Conservation (phyloP, 768 basidiomycete genomes). For the Imleria badia region DNA sequence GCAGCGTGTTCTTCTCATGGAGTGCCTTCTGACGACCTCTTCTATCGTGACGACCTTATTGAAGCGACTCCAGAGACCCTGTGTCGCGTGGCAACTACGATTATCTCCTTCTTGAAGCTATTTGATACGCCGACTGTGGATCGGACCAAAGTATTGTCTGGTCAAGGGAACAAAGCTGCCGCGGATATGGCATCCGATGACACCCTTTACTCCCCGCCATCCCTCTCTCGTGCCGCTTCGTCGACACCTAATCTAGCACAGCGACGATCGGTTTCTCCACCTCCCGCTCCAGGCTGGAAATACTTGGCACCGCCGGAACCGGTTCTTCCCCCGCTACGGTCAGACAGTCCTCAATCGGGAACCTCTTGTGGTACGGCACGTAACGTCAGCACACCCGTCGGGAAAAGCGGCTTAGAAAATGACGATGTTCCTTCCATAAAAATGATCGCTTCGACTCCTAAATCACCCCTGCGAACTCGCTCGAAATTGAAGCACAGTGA, state of each 20-base stretch:
- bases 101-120: slow-evolving; percentile 63
- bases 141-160: slow-evolving; percentile 46
- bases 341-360: slow-evolving; percentile 55
- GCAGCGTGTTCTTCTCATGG: slow-evolving; percentile 72
- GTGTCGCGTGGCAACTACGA: slow-evolving; percentile 71
- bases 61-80: slow-evolving; percentile 59
- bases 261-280: slow-evolving; percentile 40
- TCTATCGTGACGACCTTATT: slow-evolving; percentile 66
- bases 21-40: slow-evolving; percentile 59
- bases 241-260: slow-evolving; percentile 61
- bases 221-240: slow-evolving; percentile 46
- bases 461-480: slow-evolving; percentile 53
- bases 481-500: slow-evolving; percentile 19
- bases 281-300: slow-evolving; percentile 37
- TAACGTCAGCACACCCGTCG: slow-evolving; percentile 16
- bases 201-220: slow-evolving; percentile 32
- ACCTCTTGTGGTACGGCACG: slow-evolving; percentile 35
- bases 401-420: slow-evolving; percentile 29
- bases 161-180: slow-evolving; percentile 34
- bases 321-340: slow-evolving; percentile 49
- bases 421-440: slow-evolving; percentile 41
- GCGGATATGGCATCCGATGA: slow-evolving; percentile 33
- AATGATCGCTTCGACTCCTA: slow-evolving; percentile 38
- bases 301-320: slow-evolving; percentile 51
- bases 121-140: slow-evolving; percentile 54